Base-by-base conservation (phyloP, 2,329 filamentous ascomycete species). In the Paraphaeosphaeria minitans region DNA sequence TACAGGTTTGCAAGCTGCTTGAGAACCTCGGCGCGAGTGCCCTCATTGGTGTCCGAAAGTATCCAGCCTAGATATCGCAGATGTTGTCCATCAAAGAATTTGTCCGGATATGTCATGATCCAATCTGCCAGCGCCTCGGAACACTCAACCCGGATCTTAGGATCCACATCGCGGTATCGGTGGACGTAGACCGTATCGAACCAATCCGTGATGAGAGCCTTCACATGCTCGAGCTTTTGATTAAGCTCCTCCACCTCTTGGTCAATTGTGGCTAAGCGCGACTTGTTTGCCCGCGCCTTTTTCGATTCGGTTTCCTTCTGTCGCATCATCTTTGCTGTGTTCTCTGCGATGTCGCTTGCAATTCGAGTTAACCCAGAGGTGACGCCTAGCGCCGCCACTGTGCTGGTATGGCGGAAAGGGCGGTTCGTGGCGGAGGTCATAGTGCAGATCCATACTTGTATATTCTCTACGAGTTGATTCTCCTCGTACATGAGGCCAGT, bases 61-160 rank as follows among this genome's bases (percentile, higher is more conserved):
- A 97, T 89, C 95, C 95, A 99, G 53, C 95, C 95, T 6, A 99
- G 83, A 71, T 99, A 99, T 60, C 95, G 89, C 52, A 99, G 81
- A 77, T 97, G 97, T 66, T 89, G 85, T 1, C 92, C 92, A 65
- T 97, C 91, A 75, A 97, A 92, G 78, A 97, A 99, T 47, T 91
- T 85, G 48, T 92, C 92, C 2, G 93, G 92, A 53, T 97, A 87
- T 12, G 86, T 86, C 73, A 88, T 85, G 66, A 98, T 96, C 95
- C 95, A 99, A 42, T 88, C 85, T 29, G 93, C 93, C 9, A 99
- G 83, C 14, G 92, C 92, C 63, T 90, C 87, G 24, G 96, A 89
- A 72, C 94, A 97, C 70, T 97, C 94, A 0, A 89, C 87, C 54
- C 95, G 87, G 65, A 99, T 96, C 68, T 87, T 91, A 7, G 92